Evolutionary conservation across 2,329 filamentous ascomycete species (phyloP), one percentile per base, ranked within the genome.

Genomic region (Fusarium avenaceum): DNA sequence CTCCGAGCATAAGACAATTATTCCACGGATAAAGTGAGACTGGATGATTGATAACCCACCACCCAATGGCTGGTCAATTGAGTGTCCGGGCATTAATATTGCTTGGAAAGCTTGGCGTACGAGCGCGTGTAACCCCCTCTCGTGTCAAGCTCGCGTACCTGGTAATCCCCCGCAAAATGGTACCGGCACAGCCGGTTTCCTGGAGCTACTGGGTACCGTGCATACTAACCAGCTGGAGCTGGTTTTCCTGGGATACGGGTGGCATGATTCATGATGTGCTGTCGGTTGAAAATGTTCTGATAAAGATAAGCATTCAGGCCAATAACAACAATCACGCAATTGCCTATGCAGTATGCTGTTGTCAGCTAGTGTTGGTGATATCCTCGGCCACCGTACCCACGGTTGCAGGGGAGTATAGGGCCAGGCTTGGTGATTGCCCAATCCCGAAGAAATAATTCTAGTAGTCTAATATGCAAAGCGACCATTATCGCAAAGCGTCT

Each of bases 281-380:
- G 6, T 33, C 6, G 40, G 13, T 13, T 30, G n/a, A 4, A 7
- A 15, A 24, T n/a, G 6, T 26, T 39, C 7, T 42, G 6, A n/a
- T 42, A 14, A 33, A 28, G 6, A n/a, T 42, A 14, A 33, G 35
- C 28, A 20, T 20, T 42, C 35, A 38, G 26, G 32, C 46, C 14
- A 42, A 6, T 26, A 13, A 15, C 14, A 26, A 10, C 8, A 13
- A 57, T 63, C 50, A 57, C 58, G 58, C 58, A 55, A 63, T 63
- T 26, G 7, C 4, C 11, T 4, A 24, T 63, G 32, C 19, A n/a
- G 33, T 19, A 19, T 32, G 57, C 10, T 39, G 49, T 24, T 19
- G 44, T 19, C 4, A 38, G n/a, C 9, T 35, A n/a, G 17, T n/a
- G 8, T 38, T 38, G 17, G 17, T 38, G 17, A 38, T n/a, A 38